Evolutionary conservation across 768 basidiomycete genomes (phyloP).

Genomic region (Naematelia aurantialba): DNA sequence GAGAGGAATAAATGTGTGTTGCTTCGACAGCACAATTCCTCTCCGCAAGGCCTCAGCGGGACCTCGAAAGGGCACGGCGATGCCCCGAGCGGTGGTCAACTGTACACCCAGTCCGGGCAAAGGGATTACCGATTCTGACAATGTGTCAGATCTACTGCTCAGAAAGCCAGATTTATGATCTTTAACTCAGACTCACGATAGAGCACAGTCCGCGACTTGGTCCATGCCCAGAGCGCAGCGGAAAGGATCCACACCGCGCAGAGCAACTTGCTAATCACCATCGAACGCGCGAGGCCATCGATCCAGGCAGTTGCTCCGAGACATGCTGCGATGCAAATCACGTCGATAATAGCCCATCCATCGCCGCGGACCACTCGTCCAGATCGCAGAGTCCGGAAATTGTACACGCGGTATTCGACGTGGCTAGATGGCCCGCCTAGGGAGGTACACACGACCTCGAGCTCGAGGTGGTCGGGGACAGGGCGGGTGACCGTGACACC

Average conservation of each 20-base stretch:
- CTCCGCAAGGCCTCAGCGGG: conserved; percentile 7
- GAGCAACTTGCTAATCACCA: neutral
- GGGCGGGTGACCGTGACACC: neutral
- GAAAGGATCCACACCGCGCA: neutral
- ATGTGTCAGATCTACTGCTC: conserved; percentile 5
- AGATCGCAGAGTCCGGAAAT: conserved; percentile 9
- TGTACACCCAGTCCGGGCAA: conserved; percentile 35
- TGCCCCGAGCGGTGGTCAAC: conserved; percentile 30
- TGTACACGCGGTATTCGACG: conserved; percentile 34
- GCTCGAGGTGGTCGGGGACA: neutral
- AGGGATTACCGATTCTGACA: conserved; percentile 36
- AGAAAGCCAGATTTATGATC: neutral
- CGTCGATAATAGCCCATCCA: conserved; percentile 20
- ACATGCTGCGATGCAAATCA: neutral
- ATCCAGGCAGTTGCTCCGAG: neutral
- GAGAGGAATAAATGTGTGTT: conserved; percentile 33
- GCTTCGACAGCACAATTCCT: neutral
- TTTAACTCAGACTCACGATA: conserved; percentile 26
- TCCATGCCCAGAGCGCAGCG: neutral
- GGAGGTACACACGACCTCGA: neutral
- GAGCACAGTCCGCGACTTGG: conserved; percentile 15
- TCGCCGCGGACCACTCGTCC: conserved; percentile 26
- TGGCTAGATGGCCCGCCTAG: conserved; percentile 3
- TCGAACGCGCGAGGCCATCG: neutral
- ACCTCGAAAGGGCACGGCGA: conserved; percentile 22